phyloP scores from a whole-genome alignment of 768 basidiomycete species.

The Pilatotrama ljubarskyi region DNA sequence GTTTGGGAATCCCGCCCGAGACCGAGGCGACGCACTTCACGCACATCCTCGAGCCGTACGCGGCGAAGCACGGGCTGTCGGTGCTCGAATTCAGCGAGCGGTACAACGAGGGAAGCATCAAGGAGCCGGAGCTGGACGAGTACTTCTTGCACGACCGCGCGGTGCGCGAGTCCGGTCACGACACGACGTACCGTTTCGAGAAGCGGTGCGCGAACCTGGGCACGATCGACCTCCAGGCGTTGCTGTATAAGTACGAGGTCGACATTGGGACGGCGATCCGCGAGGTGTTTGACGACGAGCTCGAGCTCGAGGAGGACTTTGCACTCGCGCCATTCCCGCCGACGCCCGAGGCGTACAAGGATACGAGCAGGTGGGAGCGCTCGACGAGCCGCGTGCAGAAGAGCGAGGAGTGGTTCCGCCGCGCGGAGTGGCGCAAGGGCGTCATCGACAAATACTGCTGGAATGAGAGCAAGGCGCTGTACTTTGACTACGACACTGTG shows the following conservation, averaged over 20 bases:
- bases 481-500: conserved; percentile 95
- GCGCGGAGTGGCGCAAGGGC: conserved; percentile 79
- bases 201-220: conserved; percentile 96
- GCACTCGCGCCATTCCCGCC: conserved; percentile 90
- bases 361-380: conserved; percentile 52
- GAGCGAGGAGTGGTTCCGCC: conserved; percentile 90
- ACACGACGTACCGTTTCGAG: conserved; percentile 96
- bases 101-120: conserved; percentile 83
- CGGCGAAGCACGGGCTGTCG: conserved; percentile 87
- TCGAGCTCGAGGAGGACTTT: conserved; percentile 93
- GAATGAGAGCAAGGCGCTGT: conserved; percentile 93
- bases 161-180: conserved; percentile 95
- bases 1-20: conserved; percentile 95
- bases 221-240: conserved; percentile 92
- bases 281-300: conserved; percentile 90
- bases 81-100: conserved; percentile 96
- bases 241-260: conserved; percentile 98
- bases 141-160: conserved; percentile 97
- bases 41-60: conserved; percentile 94
- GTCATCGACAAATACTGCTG: conserved; percentile 94
- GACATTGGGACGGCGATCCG: conserved; percentile 98
- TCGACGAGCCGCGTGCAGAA: conserved; percentile 63
- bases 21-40: conserved; percentile 99
- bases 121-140: conserved; percentile 89
- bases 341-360: conserved; percentile 66